Evolutionary conservation across 164 flowering plant species (phyloP), one percentile per base, ranked within the genome.

Genomic region (Echeveria elegans): DNA sequence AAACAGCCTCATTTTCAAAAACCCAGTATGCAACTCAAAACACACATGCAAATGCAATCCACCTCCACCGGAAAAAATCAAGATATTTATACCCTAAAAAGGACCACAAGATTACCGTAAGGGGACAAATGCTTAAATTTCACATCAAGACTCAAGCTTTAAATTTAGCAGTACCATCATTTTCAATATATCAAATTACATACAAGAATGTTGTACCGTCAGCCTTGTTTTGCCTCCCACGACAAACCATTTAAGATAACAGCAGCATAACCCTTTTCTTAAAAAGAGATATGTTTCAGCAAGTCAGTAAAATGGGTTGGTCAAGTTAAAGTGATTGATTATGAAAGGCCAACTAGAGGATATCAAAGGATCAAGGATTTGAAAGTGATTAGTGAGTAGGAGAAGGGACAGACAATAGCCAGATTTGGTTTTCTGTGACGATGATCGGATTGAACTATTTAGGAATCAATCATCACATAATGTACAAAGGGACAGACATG

Each of bases 21-120:
- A 43, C 19, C 61, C 47, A 43, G 16, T 15, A n/a, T 29, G 19
- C 31, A 56, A 56, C 12, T 56, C 61, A 56, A 56, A 21, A 56
- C 61, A 29, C 61, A 56, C 61, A 56, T 56, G 61, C 61, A 56
- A 56, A 18, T 6, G 15, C n/a, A 10, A 26, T 52, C 29, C 28
- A 52, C 28, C 24, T 6, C 12, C 59, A 53, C 23, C 4, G 24
- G 16, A 12, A 53, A 53, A 24, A 53, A 26, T 56, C 32, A 29
- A 56, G 18, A 11, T 32, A 56, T 53, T 16, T 29, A 26, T 28
- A 56, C 14, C 61, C 61, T 28, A 56, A 56, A 56, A 2, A 26
- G 61, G 61, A 11, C 61, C 61, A 28, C 61, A 26, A 5, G 28
- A 28, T 26, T 56, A 56, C 61, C 61, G 61, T 56, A 32, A 56